These are phyloP conservation scores for Dictyostelium discoideum DNA, from an alignment of 78 protist genomes.

Conservation along the genomic window dicty_2.7 NC_007091.3:4811501-4812000, in stretches of 20 bases:
- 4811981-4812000: too few relatives aligned
- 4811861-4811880: too few relatives aligned
- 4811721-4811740: neutral
- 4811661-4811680: neutral
- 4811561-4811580: neutral
- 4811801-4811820: too few relatives aligned
- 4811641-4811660: neutral
- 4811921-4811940: too few relatives aligned
- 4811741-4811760: neutral
- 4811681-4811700: neutral
- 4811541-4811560: neutral
- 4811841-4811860: too few relatives aligned
- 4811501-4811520: neutral
- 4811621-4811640: neutral
- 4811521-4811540: neutral
- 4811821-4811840: too few relatives aligned
- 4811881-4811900: too few relatives aligned
- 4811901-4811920: too few relatives aligned
- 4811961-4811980: too few relatives aligned
- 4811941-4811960: too few relatives aligned
- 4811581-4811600: neutral
- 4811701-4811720: neutral
- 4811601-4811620: neutral
- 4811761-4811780: neutral
- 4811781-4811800: neutral